Evolutionary conservation across 202 grass and related monocot species (phyloP).

Genomic region (Bolboschoenoplectus hybrid): DNA sequence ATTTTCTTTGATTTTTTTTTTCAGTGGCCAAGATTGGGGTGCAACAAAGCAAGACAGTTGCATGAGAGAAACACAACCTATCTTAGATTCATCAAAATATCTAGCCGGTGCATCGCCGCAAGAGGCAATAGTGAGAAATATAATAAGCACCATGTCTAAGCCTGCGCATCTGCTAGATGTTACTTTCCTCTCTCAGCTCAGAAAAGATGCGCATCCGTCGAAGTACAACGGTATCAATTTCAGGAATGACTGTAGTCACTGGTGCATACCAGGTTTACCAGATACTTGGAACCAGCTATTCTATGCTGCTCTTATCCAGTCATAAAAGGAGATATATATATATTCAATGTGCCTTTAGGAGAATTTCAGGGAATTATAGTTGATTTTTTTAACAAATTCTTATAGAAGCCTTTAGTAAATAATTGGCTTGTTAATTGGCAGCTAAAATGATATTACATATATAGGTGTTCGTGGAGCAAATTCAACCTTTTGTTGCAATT

Average conservation of each 20-base stretch:
- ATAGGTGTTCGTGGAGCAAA: no score
- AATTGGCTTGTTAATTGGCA: not conserved
- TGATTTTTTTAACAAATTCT: not conserved
- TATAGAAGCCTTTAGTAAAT: not conserved
- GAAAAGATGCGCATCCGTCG: conserved; percentile 85
- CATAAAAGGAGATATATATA: not conserved
- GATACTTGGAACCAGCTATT: conserved; percentile 72
- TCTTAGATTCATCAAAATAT: conserved; percentile 26
- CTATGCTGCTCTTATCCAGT: conserved; percentile 48
- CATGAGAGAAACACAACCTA: conserved; percentile 30
- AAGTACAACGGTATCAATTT: conserved; percentile 52
- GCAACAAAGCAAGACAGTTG: conserved; percentile 40
- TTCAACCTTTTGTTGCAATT: no score
- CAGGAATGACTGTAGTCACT: conserved; percentile 74
- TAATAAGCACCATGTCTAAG: conserved; percentile 48
- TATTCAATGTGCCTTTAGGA: not conserved
- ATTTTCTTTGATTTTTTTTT: not conserved
- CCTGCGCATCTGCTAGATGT: conserved; percentile 69
- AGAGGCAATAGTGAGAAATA: conserved; percentile 49
- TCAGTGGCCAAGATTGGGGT: conserved; percentile 52
- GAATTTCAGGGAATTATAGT: not conserved
- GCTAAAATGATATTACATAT: no score
- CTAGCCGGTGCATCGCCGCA: conserved; percentile 17
- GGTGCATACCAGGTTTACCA: conserved; percentile 72
- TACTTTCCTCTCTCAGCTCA: conserved; percentile 64